Base-by-base conservation (phyloP, 2,329 filamentous ascomycete species). In the Alternaria sp. region DNA sequence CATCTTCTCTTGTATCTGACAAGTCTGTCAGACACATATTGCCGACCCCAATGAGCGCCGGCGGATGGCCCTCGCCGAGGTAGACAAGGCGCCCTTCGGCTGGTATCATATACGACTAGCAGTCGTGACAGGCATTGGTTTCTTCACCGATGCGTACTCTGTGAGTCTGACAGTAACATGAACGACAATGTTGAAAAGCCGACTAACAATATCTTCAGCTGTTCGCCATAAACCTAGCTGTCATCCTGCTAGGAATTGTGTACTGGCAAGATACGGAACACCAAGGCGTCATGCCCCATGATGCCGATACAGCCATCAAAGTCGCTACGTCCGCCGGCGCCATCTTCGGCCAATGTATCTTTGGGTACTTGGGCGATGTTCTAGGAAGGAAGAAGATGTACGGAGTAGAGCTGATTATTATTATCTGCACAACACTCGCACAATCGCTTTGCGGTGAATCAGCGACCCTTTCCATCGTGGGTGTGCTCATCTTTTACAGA, bases 371-470 rank as follows among this genome's bases (percentile, higher is more conserved):
- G 21, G 93, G 92, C 26, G 93, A 96, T 82, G 82, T 89, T 6
- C 86, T 95, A 56, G 92, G 92, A 57, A 89, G 92, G 64, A 93
- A 93, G 84, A 88, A 86, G 70, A 95, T 96, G 90, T 96, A 96
- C 79, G 93, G 93, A 66, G 72, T 79, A 6, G 78, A 80, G 55
- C 71, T 81, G 12, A 80, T 80, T 66, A 69, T 81, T 33, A 81
- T 81, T 69, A 81, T 81, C 50, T 74, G 75, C 28, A 75, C 78
- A 4, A 81, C 79, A n/a, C 64, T 81, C 10, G 79, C 78, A 20
- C 78, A 80, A 64, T 73, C 78, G 37, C 75, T 81, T 7, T 78
- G 74, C 47, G 75, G 78, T 44, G 71, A 75, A 51, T 80, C 78
- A 5, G 71, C 63, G 10, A 75, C 76, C 23, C 65, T 77, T 11